phyloP scores from a whole-genome alignment of 2,329 filamentous ascomycete genomes.

The Drechslerella dactyloides region DNA sequence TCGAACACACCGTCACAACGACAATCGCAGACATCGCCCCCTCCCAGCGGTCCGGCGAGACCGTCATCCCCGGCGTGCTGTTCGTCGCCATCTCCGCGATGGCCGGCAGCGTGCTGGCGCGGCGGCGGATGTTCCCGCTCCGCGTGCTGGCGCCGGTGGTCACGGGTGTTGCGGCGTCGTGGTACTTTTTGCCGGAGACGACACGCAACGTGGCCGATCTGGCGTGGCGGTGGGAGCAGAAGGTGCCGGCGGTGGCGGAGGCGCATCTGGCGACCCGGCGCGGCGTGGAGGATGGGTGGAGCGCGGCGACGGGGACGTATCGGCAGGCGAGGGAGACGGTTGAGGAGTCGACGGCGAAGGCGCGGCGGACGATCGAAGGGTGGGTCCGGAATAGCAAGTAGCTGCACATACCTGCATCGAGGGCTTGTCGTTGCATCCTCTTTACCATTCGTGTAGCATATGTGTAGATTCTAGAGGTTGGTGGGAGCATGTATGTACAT shows the following conservation, averaged over 20 bases:
- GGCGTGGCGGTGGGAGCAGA: slow-evolving; percentile 91
- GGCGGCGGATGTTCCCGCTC: slow-evolving; percentile 84
- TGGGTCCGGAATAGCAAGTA: slow-evolving; percentile 82
- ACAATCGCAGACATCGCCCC: slow-evolving; percentile 90
- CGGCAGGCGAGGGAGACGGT: slow-evolving; percentile 74
- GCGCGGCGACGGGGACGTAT: slow-evolving; percentile 76
- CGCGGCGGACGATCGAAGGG: slow-evolving; percentile 76
- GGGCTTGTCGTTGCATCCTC: no score
- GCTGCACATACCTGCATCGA: slow-evolving; percentile 3
- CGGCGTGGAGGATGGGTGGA: slow-evolving; percentile 71
- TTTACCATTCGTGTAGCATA: no score
- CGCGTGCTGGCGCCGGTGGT: slow-evolving; percentile 77
- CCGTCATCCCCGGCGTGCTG: slow-evolving; percentile 83
- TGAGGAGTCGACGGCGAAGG: slow-evolving; percentile 59
- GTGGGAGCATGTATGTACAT: no score
- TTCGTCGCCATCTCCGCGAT: slow-evolving; percentile 94
- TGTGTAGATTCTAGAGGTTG: no score
- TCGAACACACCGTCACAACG: slow-evolving; percentile 87
- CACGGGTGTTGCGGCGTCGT: slow-evolving; percentile 81
- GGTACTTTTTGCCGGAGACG: slow-evolving; percentile 84
- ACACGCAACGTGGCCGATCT: slow-evolving; percentile 87
- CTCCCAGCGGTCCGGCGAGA: slow-evolving; percentile 81
- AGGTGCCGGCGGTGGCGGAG: slow-evolving; percentile 80
- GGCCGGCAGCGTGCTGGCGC: slow-evolving; percentile 88
- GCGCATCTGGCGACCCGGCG: slow-evolving; percentile 76